Percentiles rank a stretch among this genome's conserved stretches.
phyloP scores from a whole-genome alignment of 2,329 filamentous ascomycete species.

The Sclerotinia minor region DNA sequence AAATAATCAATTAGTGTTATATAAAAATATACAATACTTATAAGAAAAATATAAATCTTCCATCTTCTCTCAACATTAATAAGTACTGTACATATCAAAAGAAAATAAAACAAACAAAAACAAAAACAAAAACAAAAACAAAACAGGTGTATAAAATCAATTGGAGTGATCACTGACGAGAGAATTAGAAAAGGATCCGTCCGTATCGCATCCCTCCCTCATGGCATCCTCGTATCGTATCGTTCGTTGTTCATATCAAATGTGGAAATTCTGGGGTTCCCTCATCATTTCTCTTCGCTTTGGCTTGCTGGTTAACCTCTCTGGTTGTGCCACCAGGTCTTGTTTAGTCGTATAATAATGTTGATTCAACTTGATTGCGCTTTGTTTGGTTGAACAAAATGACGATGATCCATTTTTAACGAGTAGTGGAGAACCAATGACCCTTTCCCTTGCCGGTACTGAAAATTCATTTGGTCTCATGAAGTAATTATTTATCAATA shows the following conservation, averaged over 20 bases:
- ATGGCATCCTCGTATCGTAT: background rate
- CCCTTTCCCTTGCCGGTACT: background rate
- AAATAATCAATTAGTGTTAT: too few relatives aligned
- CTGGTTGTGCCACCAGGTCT: background rate
- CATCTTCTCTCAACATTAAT: too few relatives aligned
- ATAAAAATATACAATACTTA: too few relatives aligned
- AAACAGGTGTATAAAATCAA: slow-evolving; percentile 18
- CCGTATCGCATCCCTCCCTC: background rate
- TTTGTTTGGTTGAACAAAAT: background rate
- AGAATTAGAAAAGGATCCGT: background rate
- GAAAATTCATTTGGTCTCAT: background rate
- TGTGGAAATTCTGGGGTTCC: background rate
- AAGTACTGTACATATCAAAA: background rate
- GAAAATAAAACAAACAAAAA: background rate
- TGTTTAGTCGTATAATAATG: too few relatives aligned
- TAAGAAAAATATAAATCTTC: too few relatives aligned
- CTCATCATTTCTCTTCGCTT: background rate
- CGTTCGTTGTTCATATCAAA: background rate
- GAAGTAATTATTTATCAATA: too few relatives aligned
- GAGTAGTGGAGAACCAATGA: background rate
- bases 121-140: background rate
- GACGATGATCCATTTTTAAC: too few relatives aligned
- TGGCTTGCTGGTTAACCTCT: background rate
- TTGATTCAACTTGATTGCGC: background rate
- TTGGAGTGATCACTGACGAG: slow-evolving; percentile 2